These are phyloP conservation scores for Globisporangium cystogenes DNA, from an alignment of 352 stramenopile species.

Conservation along the genomic window DNA sequence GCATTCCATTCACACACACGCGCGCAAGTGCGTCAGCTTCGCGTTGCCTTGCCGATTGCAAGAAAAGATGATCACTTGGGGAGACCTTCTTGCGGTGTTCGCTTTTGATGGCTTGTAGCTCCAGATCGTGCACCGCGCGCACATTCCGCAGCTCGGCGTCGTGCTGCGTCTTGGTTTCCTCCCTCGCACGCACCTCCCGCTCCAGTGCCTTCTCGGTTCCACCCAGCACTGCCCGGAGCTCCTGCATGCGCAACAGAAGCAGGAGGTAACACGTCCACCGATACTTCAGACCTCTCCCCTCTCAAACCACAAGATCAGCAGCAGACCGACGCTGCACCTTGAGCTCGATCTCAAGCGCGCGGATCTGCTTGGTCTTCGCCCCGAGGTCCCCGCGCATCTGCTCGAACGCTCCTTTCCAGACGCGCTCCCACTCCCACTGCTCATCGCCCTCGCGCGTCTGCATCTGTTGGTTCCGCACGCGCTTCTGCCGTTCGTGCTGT, in stretches of 20 bases:
- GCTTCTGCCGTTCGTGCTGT: slow-evolving; percentile 7
- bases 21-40: not conserved
- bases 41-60: too few relatives aligned
- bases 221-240: slow-evolving; percentile 33
- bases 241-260: slow-evolving; percentile 12
- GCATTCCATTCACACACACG: not conserved
- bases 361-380: slow-evolving; percentile 22
- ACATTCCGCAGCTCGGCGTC: slow-evolving; percentile 39
- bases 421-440: slow-evolving; percentile 62
- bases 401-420: slow-evolving; percentile 72
- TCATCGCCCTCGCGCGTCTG: slow-evolving; percentile 59
- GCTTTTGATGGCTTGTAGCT: slow-evolving; percentile 38
- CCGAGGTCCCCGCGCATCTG: slow-evolving; percentile 41
- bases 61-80: not conserved
- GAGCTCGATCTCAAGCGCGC: slow-evolving; percentile 29
- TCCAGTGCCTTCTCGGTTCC: slow-evolving; percentile 40
- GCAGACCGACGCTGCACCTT: slow-evolving; percentile 22
- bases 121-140: slow-evolving; percentile 35
- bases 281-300: not conserved
- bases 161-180: slow-evolving; percentile 32
- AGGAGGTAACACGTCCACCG: too few relatives aligned
- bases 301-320: not conserved
- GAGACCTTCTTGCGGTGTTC: slow-evolving; percentile 45
- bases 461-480: slow-evolving; percentile 36
- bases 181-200: slow-evolving; percentile 18